Percentiles rank a stretch among this genome's conserved stretches.
These are phyloP conservation scores for Fonsecaea pedrosoi DNA, from an alignment of 2,329 filamentous ascomycete species.

Conservation along the genomic window DNA sequence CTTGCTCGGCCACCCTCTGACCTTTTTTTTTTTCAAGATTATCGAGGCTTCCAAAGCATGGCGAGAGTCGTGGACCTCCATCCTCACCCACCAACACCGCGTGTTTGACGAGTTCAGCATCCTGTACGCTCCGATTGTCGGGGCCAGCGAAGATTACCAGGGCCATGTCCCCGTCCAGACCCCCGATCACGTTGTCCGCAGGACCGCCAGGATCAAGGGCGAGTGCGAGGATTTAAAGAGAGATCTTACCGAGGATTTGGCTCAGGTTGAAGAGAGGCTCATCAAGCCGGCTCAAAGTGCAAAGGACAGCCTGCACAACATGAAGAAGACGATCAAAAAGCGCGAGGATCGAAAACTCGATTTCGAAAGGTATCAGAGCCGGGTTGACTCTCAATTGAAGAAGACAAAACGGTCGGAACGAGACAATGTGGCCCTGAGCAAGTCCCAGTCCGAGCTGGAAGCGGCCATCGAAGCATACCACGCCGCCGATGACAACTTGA, in stretches of 20 bases:
- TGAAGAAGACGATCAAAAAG: conserved; percentile 85
- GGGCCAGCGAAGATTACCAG: conserved; percentile 64
- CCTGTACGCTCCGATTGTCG: conserved; percentile 78
- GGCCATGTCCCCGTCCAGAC: conserved; percentile 65
- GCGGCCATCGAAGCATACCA: conserved; percentile 74
- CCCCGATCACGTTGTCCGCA: conserved; percentile 66
- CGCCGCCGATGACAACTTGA: conserved; percentile 75
- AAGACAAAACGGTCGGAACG: conserved; percentile 74
- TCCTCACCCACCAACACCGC: conserved; percentile 72
- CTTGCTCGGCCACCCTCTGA: conserved; percentile 26
- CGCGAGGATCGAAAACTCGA: conserved; percentile 83
- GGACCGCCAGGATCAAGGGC: conserved; percentile 69
- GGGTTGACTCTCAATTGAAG: conserved; percentile 71
- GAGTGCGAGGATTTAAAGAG: conserved; percentile 73
- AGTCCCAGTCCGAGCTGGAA: conserved; percentile 73
- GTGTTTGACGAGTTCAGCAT: conserved; percentile 71
- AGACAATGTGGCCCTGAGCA: conserved; percentile 73
- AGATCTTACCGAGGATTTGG: conserved; percentile 74
- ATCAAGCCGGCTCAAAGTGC: conserved; percentile 73
- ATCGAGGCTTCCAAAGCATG: conserved; percentile 77
- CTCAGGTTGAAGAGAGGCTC: conserved; percentile 72
- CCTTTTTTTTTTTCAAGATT: conserved; percentile 59
- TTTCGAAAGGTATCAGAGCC: conserved; percentile 77
- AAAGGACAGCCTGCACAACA: conserved; percentile 70
- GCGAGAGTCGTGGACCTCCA: conserved; percentile 78